These are phyloP conservation scores for Ogataea minuta DNA, from an alignment of 805 yeast species.

Conservation along the genomic window DNA sequence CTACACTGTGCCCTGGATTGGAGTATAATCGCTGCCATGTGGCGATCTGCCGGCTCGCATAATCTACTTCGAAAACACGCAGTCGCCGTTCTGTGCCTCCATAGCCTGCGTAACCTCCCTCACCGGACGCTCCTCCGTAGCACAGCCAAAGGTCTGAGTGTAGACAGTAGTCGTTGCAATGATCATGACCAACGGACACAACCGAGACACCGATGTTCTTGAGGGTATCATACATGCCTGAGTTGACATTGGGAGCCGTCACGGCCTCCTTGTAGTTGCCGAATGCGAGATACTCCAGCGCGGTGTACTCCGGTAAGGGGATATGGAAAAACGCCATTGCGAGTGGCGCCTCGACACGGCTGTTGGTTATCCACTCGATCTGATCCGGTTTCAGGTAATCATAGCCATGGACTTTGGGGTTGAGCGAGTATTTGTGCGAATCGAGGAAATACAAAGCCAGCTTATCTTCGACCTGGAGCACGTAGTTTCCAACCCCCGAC, in stretches of 20 bases:
- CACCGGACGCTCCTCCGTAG: conserved; percentile 92
- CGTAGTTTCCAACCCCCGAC: conserved; percentile 84
- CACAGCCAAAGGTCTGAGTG: conserved; percentile 74
- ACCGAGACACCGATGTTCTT: conserved; percentile 69
- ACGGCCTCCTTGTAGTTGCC: conserved; percentile 72
- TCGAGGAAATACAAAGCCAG: conserved; percentile 75
- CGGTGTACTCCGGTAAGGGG: conserved; percentile 82
- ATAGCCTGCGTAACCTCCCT: conserved; percentile 95
- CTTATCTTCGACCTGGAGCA: conserved; percentile 50
- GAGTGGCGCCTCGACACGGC: conserved; percentile 41
- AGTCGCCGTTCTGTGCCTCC: conserved; percentile 82
- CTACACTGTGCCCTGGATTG: conserved; percentile 38
- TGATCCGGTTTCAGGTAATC: conserved; percentile 64
- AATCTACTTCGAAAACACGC: conserved; percentile 67
- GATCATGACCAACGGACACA: conserved; percentile 90
- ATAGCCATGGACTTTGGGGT: conserved; percentile 74
- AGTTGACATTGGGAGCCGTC: conserved; percentile 72
- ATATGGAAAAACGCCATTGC: conserved; percentile 94
- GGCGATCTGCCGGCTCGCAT: conserved; percentile 42
- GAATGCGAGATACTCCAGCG: conserved; percentile 39
- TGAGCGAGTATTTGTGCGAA: conserved; percentile 71
- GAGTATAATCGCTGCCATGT: conserved; percentile 77
- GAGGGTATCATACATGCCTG: conserved; percentile 61
- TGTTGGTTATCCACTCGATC: conserved; percentile 9
- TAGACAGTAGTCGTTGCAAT: conserved; percentile 88